Evolutionary conservation across 2,329 filamentous ascomycete species (phyloP).

Genomic region (Venturia asperata): DNA sequence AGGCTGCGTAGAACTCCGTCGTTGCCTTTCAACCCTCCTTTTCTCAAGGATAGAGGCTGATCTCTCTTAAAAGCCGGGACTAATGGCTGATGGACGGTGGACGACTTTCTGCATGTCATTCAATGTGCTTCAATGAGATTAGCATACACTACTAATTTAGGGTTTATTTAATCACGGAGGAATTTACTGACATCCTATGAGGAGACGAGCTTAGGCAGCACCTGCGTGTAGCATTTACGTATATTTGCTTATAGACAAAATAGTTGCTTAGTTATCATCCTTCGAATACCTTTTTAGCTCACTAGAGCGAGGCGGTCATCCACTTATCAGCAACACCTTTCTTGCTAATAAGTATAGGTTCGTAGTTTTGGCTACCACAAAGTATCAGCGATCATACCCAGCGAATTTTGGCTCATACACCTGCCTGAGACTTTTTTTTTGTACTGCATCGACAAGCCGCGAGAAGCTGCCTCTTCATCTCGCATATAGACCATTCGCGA

Average conservation of each 20-base stretch:
- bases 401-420: not conserved
- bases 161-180: not conserved
- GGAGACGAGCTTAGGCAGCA: not conserved
- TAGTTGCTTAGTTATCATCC: too few species aligned
- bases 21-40: constrained; percentile 6
- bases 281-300: not conserved
- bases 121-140: not conserved
- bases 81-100: too few species aligned
- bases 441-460: too few species aligned
- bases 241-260: not conserved
- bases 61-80: not conserved
- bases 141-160: not conserved
- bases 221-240: not conserved
- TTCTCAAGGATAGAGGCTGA: constrained; percentile 1
- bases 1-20: constrained; percentile 4
- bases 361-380: not conserved
- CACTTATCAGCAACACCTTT: too few species aligned
- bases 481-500: too few species aligned
- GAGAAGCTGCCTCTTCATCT: too few species aligned
- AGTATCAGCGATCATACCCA: not conserved
- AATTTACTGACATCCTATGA: not conserved
- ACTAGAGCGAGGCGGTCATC: not conserved
- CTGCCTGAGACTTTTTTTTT: too few species aligned
- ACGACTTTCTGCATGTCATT: not conserved
- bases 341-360: not conserved